phyloP scores from a whole-genome alignment of 768 basidiomycete species.

The Sporobolomyces roseus region DNA sequence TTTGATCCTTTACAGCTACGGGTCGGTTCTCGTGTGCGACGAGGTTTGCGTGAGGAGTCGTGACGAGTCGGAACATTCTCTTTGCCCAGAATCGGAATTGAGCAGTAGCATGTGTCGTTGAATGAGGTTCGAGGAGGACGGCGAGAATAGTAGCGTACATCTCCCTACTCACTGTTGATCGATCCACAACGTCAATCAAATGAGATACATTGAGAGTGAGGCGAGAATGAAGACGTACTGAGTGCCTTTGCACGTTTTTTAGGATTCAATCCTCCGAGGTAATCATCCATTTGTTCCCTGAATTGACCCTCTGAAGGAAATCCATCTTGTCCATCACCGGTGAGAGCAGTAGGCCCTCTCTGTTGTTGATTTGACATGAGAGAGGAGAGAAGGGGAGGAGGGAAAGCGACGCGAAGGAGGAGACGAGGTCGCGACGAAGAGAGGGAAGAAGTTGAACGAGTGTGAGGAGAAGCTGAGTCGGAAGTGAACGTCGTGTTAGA shows the following conservation, averaged over 20 bases:
- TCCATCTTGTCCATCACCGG: conserved; percentile 48
- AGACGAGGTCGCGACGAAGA: neutral
- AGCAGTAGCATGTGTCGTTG: conserved; percentile 55
- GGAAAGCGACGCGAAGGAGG: neutral
- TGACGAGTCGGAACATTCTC: conserved; percentile 62
- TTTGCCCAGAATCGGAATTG: conserved; percentile 80
- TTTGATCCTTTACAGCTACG: conserved; percentile 71
- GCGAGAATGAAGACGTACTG: conserved; percentile 14
- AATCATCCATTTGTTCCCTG: conserved; percentile 58
- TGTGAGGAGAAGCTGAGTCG: neutral
- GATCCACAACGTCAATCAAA: neutral
- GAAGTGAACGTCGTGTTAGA: neutral
- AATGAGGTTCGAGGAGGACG: conserved; percentile 58
- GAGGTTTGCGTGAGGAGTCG: conserved; percentile 48
- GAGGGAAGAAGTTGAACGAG: neutral
- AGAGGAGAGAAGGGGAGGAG: neutral
- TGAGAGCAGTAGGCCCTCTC: conserved; percentile 2
- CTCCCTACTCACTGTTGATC: conserved; percentile 56
- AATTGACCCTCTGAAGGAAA: conserved; percentile 65
- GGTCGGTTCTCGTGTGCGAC: conserved; percentile 68
- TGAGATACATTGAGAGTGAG: neutral
- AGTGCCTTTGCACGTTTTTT: conserved; percentile 66
- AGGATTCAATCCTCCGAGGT: conserved; percentile 60
- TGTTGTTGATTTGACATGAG: conserved; percentile 7
- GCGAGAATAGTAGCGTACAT: conserved; percentile 71